Evolutionary conservation across 163 green algal species (phyloP), one percentile per base, ranked within the genome.

Genomic region (Chlamydomonas reinhardtii): DNA sequence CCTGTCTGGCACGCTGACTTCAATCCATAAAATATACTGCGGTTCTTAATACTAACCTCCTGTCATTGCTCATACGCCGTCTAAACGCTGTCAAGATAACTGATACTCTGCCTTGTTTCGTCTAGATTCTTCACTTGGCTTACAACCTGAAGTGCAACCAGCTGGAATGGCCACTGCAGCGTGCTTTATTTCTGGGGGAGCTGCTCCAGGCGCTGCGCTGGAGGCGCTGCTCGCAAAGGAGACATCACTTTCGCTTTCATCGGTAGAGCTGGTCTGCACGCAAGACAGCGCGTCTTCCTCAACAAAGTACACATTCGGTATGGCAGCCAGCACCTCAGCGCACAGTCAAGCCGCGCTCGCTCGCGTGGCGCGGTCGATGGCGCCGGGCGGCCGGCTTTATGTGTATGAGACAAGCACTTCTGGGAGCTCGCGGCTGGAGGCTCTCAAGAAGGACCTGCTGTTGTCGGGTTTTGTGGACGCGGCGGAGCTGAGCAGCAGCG

Each of bases 391-490:
- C 8, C 43, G 39, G 35, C 64, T 92, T 4, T 90, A 92, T 31
- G 79, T 92, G 0, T 85, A 90, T 39, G 82, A 91, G 39, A 48
- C 56, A 43, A 2, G 43, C 12, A 0, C 32, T 9, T 32, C 20
- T 0, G 56, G 65, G 3, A 35, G 54, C 43, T 54, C 25, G 59
- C 24, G 78, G 4, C 0, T 70, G 29, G 76, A 89, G 64, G 37
- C 52, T 2, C 39, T 90, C 27, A 54, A 82, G 52, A 81, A 85
- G 72, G 85, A 92, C 56, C 66, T 94, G 31, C 56, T 94, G 32
- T 75, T 94, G 35, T 89, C 74, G 66, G 91, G 91, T 12, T 94
- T 93, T n/a, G 76, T 82, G n/a, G 84, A 91, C 34, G 80, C 34
- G 61, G 24, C 15, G 65, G 52, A 27, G 70, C 83, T 82, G 52